phyloP scores from a whole-genome alignment of 2,329 filamentous ascomycete genomes.

The Gnomoniopsis smithogilvyi region DNA sequence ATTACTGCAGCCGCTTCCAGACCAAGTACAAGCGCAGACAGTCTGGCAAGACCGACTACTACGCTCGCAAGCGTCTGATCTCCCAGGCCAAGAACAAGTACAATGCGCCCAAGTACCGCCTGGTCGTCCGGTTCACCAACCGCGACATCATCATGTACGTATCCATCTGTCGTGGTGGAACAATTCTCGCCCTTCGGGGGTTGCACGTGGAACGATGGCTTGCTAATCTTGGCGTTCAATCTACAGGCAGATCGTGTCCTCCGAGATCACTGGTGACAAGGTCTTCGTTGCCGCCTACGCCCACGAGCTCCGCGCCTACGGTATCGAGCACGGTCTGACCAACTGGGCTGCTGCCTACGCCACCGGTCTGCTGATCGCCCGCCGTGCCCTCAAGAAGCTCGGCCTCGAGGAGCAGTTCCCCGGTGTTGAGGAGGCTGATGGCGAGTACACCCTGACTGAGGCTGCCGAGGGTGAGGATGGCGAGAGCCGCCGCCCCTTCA shows the following conservation, averaged over 20 bases:
- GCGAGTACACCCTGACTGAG: conserved; percentile 95
- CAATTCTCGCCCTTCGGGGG: not conserved
- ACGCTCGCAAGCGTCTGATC: conserved; percentile 98
- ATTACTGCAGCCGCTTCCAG: conserved; percentile 78
- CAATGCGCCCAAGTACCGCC: conserved; percentile 99
- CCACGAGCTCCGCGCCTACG: conserved; percentile 97
- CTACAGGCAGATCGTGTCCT: conserved; percentile 96
- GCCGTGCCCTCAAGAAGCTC: conserved; percentile 96
- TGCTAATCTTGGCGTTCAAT: conserved; percentile 31
- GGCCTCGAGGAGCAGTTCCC: conserved; percentile 88
- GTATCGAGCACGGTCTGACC: conserved; percentile 97
- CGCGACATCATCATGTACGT: conserved; percentile 57
- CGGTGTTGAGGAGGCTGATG: conserved; percentile 95
- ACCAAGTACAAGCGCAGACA: conserved; percentile 99
- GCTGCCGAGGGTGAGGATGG: conserved; percentile 86
- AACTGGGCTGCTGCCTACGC: conserved; percentile 99
- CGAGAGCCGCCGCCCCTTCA: conserved; percentile 91
- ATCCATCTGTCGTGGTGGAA: not conserved
- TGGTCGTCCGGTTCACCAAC: conserved; percentile 99
- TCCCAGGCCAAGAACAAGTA: conserved; percentile 99
- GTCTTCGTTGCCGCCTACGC: conserved; percentile 89
- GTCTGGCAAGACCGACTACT: conserved; percentile 99
- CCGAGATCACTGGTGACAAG: conserved; percentile 97
- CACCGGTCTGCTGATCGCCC: conserved; percentile 94
- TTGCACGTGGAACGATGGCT: not conserved